Percentiles rank a stretch among this genome's conserved stretches.
phyloP scores from a whole-genome alignment of 306 rosid species.

The Vicia faba region DNA sequence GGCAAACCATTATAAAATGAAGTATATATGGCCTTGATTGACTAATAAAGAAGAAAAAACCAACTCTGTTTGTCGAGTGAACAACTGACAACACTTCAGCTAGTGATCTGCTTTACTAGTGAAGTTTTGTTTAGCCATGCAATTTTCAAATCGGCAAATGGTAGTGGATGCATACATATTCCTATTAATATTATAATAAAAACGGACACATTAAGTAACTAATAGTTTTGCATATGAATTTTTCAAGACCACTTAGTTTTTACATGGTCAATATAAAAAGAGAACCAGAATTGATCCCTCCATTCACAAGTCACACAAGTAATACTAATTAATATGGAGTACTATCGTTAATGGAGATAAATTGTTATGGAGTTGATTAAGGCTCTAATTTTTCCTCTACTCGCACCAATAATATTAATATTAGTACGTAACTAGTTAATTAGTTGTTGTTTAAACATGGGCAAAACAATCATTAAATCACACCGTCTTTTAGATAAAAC shows the following conservation, averaged over 20 bases:
- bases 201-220: too few species aligned
- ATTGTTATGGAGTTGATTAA: too few species aligned
- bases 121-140: neutral
- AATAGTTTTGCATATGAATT: neutral
- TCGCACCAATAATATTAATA: too few species aligned
- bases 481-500: too few species aligned
- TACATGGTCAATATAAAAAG: neutral
- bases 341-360: too few species aligned
- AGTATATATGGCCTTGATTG: neutral
- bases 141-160: neutral
- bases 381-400: too few species aligned
- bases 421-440: too few species aligned
- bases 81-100: conserved; percentile 1
- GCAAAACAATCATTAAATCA: too few species aligned
- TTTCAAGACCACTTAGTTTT: neutral
- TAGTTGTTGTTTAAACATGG: too few species aligned
- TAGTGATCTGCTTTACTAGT: neutral
- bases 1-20: neutral
- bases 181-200: too few species aligned
- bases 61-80: neutral
- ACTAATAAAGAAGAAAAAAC: neutral
- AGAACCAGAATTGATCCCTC: neutral
- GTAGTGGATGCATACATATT: neutral
- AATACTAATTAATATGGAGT: too few species aligned
- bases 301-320: neutral